phyloP scores from a whole-genome alignment of 768 basidiomycete genomes.

The Lepiota brunneoincarnata region DNA sequence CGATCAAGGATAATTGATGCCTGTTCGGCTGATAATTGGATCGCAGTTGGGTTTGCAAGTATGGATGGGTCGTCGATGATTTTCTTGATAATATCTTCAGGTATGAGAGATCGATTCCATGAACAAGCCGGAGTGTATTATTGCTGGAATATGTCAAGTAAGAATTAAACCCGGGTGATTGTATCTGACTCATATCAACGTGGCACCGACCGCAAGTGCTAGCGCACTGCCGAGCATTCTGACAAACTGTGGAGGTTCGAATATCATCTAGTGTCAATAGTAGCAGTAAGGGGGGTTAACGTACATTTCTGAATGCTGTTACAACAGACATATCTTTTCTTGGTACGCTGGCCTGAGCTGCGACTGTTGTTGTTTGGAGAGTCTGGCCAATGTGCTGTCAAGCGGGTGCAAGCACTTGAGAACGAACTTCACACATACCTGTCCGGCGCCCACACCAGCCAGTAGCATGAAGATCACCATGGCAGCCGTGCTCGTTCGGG shows the following conservation, averaged over 20 bases:
- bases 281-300: background rate
- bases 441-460: conserved; percentile 59
- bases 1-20: conserved; percentile 41
- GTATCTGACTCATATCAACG: too few relatives aligned
- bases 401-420: background rate
- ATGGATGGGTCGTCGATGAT: conserved; percentile 49
- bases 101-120: conserved; percentile 37
- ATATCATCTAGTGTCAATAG: background rate
- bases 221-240: conserved; percentile 70
- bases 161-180: too few relatives aligned
- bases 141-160: too few relatives aligned
- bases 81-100: conserved; percentile 33
- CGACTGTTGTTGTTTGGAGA: conserved; percentile 63
- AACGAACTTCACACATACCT: conserved; percentile 31
- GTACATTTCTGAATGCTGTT: conserved; percentile 62
- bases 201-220: conserved; percentile 57
- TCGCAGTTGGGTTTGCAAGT: conserved; percentile 26
- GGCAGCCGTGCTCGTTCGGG: conserved; percentile 42
- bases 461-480: conserved; percentile 62
- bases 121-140: conserved; percentile 42
- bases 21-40: conserved; percentile 34
- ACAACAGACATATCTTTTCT: conserved; percentile 76
- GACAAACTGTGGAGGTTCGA: conserved; percentile 45
- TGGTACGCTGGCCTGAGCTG: conserved; percentile 69
- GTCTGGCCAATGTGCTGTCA: conserved; percentile 31